phyloP scores from a whole-genome alignment of 2,329 filamentous ascomycete genomes.

The Fusarium sp. region DNA sequence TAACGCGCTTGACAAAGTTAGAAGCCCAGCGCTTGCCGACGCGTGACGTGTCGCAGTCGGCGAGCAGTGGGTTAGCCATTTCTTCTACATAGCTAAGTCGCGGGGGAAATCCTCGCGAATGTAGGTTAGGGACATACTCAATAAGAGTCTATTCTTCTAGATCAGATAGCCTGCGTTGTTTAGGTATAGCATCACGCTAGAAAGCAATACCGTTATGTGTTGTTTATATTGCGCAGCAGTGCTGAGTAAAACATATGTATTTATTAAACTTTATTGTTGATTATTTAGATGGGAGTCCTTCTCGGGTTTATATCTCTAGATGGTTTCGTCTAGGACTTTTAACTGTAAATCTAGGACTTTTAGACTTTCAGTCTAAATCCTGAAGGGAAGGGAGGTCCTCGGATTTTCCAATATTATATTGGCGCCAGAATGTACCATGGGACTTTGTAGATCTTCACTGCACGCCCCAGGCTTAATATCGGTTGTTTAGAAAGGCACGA shows the following conservation, averaged over 20 bases:
- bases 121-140: background rate
- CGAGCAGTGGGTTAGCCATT: constrained; percentile 33
- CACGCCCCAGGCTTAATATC: background rate
- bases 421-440: background rate
- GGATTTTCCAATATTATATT: no score
- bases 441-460: background rate
- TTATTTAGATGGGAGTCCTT: no score
- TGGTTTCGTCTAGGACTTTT: no score
- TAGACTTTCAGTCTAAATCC: no score
- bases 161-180: background rate
- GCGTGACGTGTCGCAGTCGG: background rate
- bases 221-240: no score
- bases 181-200: background rate
- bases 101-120: constrained; percentile 40
- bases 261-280: no score
- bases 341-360: no score
- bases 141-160: background rate
- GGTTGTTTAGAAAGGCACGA: no score
- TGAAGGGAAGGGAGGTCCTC: no score
- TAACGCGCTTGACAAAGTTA: background rate
- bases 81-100: constrained; percentile 37
- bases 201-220: background rate
- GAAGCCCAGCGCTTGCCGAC: background rate
- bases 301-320: no score
- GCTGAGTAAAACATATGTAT: no score